Evolutionary conservation across 2,329 filamentous ascomycete genomes (phyloP), one percentile per base, ranked within the genome.

Genomic region (Colletotrichum melonis): DNA sequence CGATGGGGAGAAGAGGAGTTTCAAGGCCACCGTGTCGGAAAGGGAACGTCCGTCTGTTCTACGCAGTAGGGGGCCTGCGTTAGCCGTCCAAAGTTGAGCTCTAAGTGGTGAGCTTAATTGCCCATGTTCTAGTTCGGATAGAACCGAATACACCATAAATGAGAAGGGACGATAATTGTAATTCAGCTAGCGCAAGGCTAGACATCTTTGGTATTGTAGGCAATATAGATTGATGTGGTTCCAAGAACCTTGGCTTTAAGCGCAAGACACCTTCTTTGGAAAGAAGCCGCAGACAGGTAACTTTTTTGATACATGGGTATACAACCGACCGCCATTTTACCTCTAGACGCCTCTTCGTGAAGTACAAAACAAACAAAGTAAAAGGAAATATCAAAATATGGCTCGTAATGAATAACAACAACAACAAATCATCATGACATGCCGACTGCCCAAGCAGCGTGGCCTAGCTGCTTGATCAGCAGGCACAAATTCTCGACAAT

Each of bases 401-500:
- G 24, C 32, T 38, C 52, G 26, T 14, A 16, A 59, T 22, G 46
- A 30, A 46, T 19, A 26, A 32, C 32, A 22, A 42, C 35, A 38
- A 19, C 30, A n/a, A 19, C 1, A 58, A 9, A 28, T n/a, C n/a
- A 16, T 74, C 67, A 78, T 24, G 75, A 74, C 42, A 82, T 69
- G 30, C 81, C 81, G 24, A 83, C 81, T 16, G 79, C 81, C 78
- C 81, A 80, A 11, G 88, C 86, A 4, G 88, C 88, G 76, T 86
- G 84, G 4, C 88, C 88, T 65, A 93, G 80, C 75, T 91, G 90
- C 74, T 87, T 87, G 77, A 94, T 88, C 76, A 94, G 81, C 58
- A 90, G 86, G 58, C 91, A 88, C 60, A 94, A 79, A 74, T 93
- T 94, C 76, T 93, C 91, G 1, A 93, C 91, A 57, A 94, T 85